Conservation (phyloP, 1,284 basidiomycete species). For the Ustanciosporium gigantosporum region DNA sequence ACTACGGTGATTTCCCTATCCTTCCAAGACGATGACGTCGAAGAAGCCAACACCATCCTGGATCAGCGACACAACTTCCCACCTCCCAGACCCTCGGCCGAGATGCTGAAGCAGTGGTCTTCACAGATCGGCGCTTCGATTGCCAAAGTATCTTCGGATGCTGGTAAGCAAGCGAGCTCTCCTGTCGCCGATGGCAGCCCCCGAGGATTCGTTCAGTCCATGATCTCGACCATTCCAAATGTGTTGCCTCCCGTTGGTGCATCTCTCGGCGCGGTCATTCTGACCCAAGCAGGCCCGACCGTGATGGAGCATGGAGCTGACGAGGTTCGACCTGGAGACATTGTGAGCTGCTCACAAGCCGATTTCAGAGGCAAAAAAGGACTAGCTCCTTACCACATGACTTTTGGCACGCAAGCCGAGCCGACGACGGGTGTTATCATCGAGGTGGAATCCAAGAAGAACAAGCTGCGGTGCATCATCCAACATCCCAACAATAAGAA, state of each 20-base stretch:
- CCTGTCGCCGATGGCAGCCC: constrained; percentile 76
- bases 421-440: constrained; percentile 74
- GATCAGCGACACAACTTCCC: constrained; percentile 31
- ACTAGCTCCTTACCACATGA: constrained; percentile 72
- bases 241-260: constrained; percentile 61
- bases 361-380: constrained; percentile 84
- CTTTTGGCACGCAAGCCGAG: constrained; percentile 68
- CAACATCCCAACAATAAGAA: constrained; percentile 69
- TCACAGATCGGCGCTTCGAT: constrained; percentile 75
- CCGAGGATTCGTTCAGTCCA: constrained; percentile 73
- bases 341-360: constrained; percentile 75
- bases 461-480: constrained; percentile 37
- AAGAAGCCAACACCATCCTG: constrained; percentile 34
- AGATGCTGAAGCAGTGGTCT: constrained; percentile 74
- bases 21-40: constrained; percentile 42
- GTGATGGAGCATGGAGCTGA: constrained; percentile 72
- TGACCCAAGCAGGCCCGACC: constrained; percentile 68
- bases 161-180: constrained; percentile 73
- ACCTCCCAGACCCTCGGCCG: constrained; percentile 59
- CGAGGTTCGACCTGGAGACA: constrained; percentile 83
- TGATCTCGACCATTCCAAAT: constrained; percentile 69
- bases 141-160: constrained; percentile 67
- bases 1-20: constrained; percentile 35
- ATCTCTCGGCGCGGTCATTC: constrained; percentile 28
- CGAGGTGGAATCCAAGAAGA: constrained; percentile 67